Conservation (phyloP, 2,329 filamentous ascomycete genomes). For the Hypomyces rosellus region DNA sequence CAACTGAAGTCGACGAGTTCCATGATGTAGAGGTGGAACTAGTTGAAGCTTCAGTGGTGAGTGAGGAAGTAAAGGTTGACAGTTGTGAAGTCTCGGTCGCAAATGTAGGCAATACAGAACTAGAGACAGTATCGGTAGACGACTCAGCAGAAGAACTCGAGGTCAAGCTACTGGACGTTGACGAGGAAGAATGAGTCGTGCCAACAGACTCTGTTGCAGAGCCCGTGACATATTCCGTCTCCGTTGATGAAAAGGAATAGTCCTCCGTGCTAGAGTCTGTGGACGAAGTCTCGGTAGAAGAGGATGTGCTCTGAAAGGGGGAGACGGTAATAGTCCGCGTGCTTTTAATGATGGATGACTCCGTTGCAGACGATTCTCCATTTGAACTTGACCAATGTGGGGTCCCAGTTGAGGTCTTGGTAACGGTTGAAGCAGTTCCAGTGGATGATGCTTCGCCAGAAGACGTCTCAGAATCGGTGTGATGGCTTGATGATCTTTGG, state of each 20-base stretch:
- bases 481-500: not conserved
- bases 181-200: not conserved
- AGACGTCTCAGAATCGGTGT: not conserved
- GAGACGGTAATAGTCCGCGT: conserved; percentile 2
- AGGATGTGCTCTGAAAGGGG: conserved; percentile 2
- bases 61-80: not conserved
- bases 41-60: no score
- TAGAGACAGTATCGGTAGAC: not conserved
- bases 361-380: not conserved
- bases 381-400: not conserved
- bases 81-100: not conserved
- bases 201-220: not conserved
- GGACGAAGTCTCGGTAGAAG: conserved; percentile 3
- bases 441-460: not conserved
- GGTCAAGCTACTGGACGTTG: not conserved
- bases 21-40: not conserved
- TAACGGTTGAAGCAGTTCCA: not conserved
- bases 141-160: not conserved
- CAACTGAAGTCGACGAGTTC: not conserved
- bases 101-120: conserved; percentile 3
- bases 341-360: not conserved
- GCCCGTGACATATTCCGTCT: not conserved
- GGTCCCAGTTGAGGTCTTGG: not conserved
- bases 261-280: not conserved
- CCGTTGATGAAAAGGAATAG: conserved; percentile 5